phyloP scores from a whole-genome alignment of 2,329 filamentous ascomycete species.

The Fusarium mundagurra region DNA sequence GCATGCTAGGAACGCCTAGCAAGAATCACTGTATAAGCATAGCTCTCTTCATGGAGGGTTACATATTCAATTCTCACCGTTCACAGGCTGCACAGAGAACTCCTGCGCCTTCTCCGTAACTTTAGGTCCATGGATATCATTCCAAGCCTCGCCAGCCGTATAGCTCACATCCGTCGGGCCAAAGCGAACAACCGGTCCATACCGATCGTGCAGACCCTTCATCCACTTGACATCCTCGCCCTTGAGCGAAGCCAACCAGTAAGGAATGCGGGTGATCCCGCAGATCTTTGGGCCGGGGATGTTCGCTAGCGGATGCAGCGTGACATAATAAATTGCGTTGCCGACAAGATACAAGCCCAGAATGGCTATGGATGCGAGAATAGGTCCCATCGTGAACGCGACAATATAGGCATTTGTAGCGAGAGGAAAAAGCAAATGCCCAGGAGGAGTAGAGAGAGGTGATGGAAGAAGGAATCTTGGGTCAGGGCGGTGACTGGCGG shows the following conservation, averaged over 20 bases:
- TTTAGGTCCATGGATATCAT: slow-evolving; percentile 11
- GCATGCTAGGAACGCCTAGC: slow-evolving; percentile 15
- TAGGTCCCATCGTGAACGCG: not conserved
- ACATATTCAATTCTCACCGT: not conserved
- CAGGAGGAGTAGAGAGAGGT: not conserved
- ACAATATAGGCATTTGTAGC: not conserved
- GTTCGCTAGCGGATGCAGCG: slow-evolving; percentile 8
- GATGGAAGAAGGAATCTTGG: not conserved
- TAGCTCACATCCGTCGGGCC: slow-evolving; percentile 23
- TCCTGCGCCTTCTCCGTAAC: slow-evolving; percentile 10
- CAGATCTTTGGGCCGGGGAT: slow-evolving; percentile 20
- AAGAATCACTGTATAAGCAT: not conserved
- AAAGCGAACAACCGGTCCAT: slow-evolving; percentile 23
- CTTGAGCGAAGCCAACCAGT: not conserved
- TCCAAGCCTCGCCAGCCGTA: slow-evolving; percentile 9
- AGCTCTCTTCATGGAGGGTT: no score
- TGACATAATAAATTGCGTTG: slow-evolving; percentile 2
- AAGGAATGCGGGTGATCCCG: slow-evolving; percentile 9
- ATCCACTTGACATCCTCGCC: slow-evolving; percentile 18
- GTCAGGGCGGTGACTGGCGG: not conserved
- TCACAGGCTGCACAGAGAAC: slow-evolving; percentile 3
- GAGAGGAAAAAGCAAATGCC: not conserved
- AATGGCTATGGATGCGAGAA: not conserved
- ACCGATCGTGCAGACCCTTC: slow-evolving; percentile 4
- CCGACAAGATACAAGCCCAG: not conserved